Evolutionary conservation across 192 early-diverging fungal species (phyloP).

Genomic region (Linnemannia exigua): DNA sequence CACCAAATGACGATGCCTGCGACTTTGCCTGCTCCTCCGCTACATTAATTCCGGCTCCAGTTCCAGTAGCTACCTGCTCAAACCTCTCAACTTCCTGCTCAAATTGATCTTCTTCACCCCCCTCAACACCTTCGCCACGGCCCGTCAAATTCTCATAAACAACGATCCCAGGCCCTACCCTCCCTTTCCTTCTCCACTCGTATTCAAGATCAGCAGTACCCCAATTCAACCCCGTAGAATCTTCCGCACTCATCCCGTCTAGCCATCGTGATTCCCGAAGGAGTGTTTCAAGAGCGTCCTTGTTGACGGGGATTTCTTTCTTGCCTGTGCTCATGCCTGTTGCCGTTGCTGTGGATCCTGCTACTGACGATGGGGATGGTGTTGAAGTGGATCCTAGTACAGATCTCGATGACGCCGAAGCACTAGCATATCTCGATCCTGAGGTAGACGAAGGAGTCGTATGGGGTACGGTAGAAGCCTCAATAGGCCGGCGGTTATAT

Average conservation of each 20-base stretch:
- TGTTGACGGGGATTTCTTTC: conserved; percentile 20
- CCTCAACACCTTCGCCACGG: too few species aligned
- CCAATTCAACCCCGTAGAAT: conserved; percentile 38
- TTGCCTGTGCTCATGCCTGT: conserved; percentile 1
- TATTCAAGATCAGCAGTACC: neutral
- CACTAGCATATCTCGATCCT: neutral
- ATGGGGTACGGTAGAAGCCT: conserved; percentile 5
- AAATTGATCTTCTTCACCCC: neutral
- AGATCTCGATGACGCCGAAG: neutral
- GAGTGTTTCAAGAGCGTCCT: conserved; percentile 31
- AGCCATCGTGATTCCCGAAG: conserved; percentile 48
- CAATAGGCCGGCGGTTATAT: conserved; percentile 10
- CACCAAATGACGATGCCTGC: neutral
- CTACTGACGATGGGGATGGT: neutral
- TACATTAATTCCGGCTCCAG: neutral
- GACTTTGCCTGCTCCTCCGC: neutral
- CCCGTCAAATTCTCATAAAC: conserved; percentile 33
- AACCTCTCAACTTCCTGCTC: neutral
- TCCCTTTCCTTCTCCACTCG: conserved; percentile 22
- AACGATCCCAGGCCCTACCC: conserved; percentile 47
- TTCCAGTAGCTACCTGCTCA: neutral
- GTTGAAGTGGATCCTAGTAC: neutral
- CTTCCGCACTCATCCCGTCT: conserved; percentile 40
- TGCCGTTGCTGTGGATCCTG: conserved; percentile 9
- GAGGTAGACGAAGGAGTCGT: neutral